Conservation (phyloP, 306 rosid species). For the Fragaria vesca region DNA sequence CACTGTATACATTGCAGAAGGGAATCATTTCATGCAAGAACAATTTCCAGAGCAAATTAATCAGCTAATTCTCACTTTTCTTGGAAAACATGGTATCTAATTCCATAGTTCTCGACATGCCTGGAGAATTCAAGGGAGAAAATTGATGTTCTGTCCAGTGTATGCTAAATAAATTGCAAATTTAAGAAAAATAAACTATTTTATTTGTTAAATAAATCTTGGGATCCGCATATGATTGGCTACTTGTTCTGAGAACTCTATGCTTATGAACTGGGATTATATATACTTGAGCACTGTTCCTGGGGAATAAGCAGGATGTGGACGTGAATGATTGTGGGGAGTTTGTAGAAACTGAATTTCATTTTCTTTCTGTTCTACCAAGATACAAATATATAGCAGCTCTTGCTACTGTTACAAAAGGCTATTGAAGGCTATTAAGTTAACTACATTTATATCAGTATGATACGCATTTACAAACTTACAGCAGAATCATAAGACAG, state of each 20-base stretch:
- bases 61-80: conserved; percentile 43
- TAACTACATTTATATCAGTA: too few species aligned
- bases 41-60: conserved; percentile 58
- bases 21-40: conserved; percentile 55
- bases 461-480: too few species aligned
- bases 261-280: not conserved
- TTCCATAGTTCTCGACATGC: not conserved
- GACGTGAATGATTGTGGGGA: too few species aligned
- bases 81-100: conserved; percentile 30
- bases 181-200: not conserved
- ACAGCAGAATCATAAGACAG: too few species aligned
- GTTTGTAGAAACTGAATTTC: too few species aligned
- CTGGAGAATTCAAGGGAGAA: not conserved
- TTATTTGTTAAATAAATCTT: not conserved
- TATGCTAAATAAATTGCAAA: not conserved
- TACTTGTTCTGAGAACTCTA: not conserved
- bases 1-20: conserved; percentile 38
- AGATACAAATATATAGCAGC: too few species aligned
- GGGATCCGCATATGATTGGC: not conserved
- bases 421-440: too few species aligned
- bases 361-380: too few species aligned
- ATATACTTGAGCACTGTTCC: not conserved
- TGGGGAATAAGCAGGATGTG: not conserved
- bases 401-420: too few species aligned
- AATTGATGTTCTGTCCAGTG: not conserved